These are phyloP conservation scores for Candida vaughaniae DNA, from an alignment of 805 yeast species.

Conservation along the genomic window DNA sequence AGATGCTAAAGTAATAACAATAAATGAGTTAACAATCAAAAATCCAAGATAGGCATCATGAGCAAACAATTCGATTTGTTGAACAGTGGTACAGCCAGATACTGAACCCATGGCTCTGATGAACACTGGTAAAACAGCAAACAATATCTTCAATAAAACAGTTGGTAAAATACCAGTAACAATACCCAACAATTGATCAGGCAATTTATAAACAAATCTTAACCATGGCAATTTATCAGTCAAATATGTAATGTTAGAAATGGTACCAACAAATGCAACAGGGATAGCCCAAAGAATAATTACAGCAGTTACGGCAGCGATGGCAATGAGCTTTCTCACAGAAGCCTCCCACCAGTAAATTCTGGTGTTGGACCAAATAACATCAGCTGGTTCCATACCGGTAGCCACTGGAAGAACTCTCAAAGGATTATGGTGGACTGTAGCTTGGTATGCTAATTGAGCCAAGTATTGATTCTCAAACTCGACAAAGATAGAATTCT, in stretches of 20 bases:
- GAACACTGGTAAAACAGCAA: conserved; percentile 83
- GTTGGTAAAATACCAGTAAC: conserved; percentile 89
- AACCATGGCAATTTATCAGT: conserved; percentile 72
- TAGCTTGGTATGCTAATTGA: conserved; percentile 66
- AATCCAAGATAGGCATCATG: conserved; percentile 70
- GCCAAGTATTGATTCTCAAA: conserved; percentile 75
- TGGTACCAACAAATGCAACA: conserved; percentile 94
- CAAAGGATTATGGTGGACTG: conserved; percentile 64
- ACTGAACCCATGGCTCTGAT: conserved; percentile 68
- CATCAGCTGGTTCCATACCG: conserved; percentile 63
- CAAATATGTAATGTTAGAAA: conserved; percentile 80
- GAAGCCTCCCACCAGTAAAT: conserved; percentile 79
- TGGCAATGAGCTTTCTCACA: conserved; percentile 51
- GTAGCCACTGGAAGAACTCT: conserved; percentile 58
- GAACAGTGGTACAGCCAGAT: conserved; percentile 57
- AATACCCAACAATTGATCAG: conserved; percentile 68
- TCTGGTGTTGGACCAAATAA: conserved; percentile 72
- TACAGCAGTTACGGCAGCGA: conserved; percentile 53
- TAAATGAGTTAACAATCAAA: conserved; percentile 68
- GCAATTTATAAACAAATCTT: conserved; percentile 73
- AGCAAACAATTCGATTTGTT: conserved; percentile 59
- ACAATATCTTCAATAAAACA: conserved; percentile 72
- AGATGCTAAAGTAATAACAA: conserved; percentile 69
- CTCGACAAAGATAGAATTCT: conserved; percentile 79
- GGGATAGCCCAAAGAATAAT: conserved; percentile 94